phyloP scores from a whole-genome alignment of 768 basidiomycete species.

The Phaeotremella skinneri region DNA sequence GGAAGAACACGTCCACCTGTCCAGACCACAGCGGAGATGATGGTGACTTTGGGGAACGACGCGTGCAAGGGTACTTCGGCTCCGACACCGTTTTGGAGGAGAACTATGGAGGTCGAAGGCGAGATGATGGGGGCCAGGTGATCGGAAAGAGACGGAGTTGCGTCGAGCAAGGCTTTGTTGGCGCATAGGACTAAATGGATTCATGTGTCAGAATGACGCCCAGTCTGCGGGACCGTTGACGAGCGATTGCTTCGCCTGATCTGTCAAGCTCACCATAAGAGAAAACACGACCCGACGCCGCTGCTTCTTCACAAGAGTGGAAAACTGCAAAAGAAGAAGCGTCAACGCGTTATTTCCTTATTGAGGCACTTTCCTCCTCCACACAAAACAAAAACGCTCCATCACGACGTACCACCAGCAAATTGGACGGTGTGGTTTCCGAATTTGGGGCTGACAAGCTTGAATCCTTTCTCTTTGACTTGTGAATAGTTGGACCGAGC shows the following conservation, averaged over 20 bases:
- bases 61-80: conserved; percentile 46
- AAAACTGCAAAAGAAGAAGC: conserved; percentile 39
- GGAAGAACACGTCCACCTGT: conserved; percentile 39
- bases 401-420: conserved; percentile 48
- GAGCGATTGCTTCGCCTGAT: too few species aligned
- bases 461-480: conserved; percentile 41
- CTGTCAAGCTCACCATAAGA: conserved; percentile 28
- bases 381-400: conserved; percentile 3
- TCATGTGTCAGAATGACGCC: not conserved
- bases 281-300: conserved; percentile 30
- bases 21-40: conserved; percentile 51
- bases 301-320: conserved; percentile 41
- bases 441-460: conserved; percentile 36
- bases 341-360: too few species aligned
- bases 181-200: conserved; percentile 38
- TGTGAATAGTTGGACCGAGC: conserved; percentile 44
- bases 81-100: conserved; percentile 49
- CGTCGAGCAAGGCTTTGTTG: conserved; percentile 49
- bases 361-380: not conserved
- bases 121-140: conserved; percentile 37
- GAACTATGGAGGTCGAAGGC: conserved; percentile 39
- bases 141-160: conserved; percentile 42
- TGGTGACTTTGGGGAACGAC: conserved; percentile 39
- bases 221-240: not conserved
- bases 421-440: conserved; percentile 45